Evolutionary conservation across 2,329 filamentous ascomycete genomes (phyloP).

Genomic region (Aschersonia sp.): DNA sequence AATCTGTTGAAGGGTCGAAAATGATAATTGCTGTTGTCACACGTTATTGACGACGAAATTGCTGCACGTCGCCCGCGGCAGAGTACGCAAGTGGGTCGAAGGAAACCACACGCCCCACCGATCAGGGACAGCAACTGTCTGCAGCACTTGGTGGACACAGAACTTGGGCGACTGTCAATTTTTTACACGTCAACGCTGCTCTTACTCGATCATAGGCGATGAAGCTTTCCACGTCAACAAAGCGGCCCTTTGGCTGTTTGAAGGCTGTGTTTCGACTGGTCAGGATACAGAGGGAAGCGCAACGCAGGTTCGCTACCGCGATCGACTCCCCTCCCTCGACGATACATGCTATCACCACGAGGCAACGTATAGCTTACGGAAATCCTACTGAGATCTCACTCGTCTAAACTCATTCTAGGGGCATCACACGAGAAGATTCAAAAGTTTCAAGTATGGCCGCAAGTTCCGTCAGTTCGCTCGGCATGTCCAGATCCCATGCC

Average conservation of each 20-base stretch:
- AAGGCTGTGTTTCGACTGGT: conserved; percentile 48
- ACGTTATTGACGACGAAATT: too few relatives aligned
- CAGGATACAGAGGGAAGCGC: conserved; percentile 29
- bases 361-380: conserved; percentile 18
- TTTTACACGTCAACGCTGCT: not conserved
- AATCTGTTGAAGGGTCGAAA: too few relatives aligned
- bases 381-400: not conserved
- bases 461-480: conserved; percentile 38
- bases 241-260: conserved; percentile 58
- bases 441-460: conserved; percentile 38
- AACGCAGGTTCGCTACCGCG: conserved; percentile 33
- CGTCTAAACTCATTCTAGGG: conserved; percentile 12
- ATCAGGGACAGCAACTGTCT: conserved; percentile 15
- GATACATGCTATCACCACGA: conserved; percentile 14
- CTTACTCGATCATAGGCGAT: conserved; percentile 10
- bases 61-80: too few relatives aligned
- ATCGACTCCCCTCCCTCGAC: conserved; percentile 7
- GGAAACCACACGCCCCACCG: conserved; percentile 19
- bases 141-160: conserved; percentile 1
- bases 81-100: conserved; percentile 9
- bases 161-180: not conserved
- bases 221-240: conserved; percentile 46
- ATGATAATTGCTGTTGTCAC: not conserved
- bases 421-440: conserved; percentile 18
- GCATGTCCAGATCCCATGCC: conserved; percentile 54